Conservation (phyloP, 2,329 filamentous ascomycete species). For the Diaporthe sp. region DNA sequence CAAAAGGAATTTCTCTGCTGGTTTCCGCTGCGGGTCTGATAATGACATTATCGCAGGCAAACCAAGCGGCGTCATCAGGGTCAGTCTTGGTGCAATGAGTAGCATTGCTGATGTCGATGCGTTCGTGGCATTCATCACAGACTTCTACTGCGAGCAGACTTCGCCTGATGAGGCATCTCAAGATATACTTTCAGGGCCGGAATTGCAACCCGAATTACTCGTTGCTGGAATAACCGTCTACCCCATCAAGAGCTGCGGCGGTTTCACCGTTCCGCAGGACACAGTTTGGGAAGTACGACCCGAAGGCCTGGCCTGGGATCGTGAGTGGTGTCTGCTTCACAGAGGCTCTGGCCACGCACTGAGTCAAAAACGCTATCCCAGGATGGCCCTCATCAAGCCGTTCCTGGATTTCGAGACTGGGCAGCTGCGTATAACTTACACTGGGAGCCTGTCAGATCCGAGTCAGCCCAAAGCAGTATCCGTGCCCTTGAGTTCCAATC, state of each 20-base stretch:
- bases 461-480: constrained; percentile 55
- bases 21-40: constrained; percentile 86
- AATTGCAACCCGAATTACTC: constrained; percentile 53
- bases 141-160: constrained; percentile 69
- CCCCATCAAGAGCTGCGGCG: constrained; percentile 94
- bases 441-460: constrained; percentile 48
- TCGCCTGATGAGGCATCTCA: background rate
- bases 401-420: constrained; percentile 78
- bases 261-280: constrained; percentile 76
- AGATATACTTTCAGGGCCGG: background rate
- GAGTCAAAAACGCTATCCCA: constrained; percentile 89
- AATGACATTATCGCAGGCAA: constrained; percentile 87
- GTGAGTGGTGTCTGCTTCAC: constrained; percentile 96
- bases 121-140: constrained; percentile 79
- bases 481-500: constrained; percentile 78
- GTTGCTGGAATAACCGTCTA: constrained; percentile 82
- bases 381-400: constrained; percentile 88
- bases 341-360: constrained; percentile 86
- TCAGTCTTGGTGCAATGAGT: constrained; percentile 93
- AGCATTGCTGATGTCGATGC: constrained; percentile 79
- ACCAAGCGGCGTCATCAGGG: constrained; percentile 87
- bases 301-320: constrained; percentile 93
- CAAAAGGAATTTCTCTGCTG: constrained; percentile 85
- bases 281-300: constrained; percentile 81
- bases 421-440: constrained; percentile 72